These are phyloP conservation scores for Cryptosporidium muris DNA, from an alignment of 169 alveolate genomes.

Conservation along the genomic window DNA sequence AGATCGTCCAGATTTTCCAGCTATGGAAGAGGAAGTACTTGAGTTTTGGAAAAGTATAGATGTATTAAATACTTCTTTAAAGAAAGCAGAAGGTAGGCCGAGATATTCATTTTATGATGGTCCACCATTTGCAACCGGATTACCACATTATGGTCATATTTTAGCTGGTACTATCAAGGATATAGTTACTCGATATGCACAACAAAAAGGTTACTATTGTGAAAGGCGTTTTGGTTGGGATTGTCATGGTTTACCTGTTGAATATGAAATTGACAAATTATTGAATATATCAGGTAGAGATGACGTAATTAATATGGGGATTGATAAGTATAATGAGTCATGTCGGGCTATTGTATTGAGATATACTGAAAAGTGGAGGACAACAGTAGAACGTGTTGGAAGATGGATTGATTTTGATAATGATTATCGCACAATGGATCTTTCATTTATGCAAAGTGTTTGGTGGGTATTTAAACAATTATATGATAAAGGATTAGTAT, in stretches of 20 bases:
- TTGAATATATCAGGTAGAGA: slow-evolving; percentile 87
- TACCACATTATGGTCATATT: slow-evolving; percentile 99
- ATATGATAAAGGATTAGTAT: slow-evolving; percentile 91
- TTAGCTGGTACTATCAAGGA: slow-evolving; percentile 99
- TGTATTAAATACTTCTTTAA: slow-evolving; percentile 81
- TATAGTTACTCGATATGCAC: slow-evolving; percentile 97
- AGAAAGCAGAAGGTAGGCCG: slow-evolving; percentile 82
- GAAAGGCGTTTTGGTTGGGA: slow-evolving; percentile 99
- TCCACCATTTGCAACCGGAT: slow-evolving; percentile 99
- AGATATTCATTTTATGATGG: slow-evolving; percentile 98
- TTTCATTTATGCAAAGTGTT: slow-evolving; percentile 96
- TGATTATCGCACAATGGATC: slow-evolving; percentile 98
- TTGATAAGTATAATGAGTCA: slow-evolving; percentile 86
- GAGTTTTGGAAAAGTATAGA: slow-evolving; percentile 86
- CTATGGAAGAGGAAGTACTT: slow-evolving; percentile 86
- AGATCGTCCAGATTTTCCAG: slow-evolving; percentile 88
- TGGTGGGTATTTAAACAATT: slow-evolving; percentile 93
- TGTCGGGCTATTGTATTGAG: slow-evolving; percentile 95
- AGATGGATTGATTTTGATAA: slow-evolving; percentile 99
- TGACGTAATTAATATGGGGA: slow-evolving; percentile 91
- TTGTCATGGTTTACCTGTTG: slow-evolving; percentile 99
- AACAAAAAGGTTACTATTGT: slow-evolving; percentile 94
- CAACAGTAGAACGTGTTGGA: slow-evolving; percentile 91
- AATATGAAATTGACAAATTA: slow-evolving; percentile 95
- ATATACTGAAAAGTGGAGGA: slow-evolving; percentile 94